phyloP scores from a whole-genome alignment of 176 grass and related monocot genomes.

The Hordeum marinum region DNA sequence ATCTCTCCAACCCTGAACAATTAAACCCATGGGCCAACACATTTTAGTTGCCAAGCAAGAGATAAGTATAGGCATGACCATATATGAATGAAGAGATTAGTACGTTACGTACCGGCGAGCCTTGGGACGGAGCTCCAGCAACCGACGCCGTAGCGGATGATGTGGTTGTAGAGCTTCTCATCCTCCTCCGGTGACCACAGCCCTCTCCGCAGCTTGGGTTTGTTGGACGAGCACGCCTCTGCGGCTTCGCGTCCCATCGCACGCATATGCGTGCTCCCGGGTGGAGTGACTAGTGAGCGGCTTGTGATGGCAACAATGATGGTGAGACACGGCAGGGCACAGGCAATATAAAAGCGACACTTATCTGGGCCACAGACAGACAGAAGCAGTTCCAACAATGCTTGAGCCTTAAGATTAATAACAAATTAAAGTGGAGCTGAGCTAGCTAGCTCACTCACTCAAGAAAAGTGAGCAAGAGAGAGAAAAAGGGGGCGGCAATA shows the following conservation, averaged over 20 bases:
- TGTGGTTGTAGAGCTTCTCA: constrained; percentile 95
- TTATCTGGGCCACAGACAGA: constrained; percentile 11
- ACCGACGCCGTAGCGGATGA: constrained; percentile 75
- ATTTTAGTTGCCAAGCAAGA: background rate
- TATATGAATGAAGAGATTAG: too few relatives aligned
- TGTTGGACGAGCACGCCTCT: constrained; percentile 22
- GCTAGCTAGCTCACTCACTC: constrained; percentile 4
- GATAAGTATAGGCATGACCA: too few relatives aligned
- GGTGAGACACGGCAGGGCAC: constrained; percentile 22
- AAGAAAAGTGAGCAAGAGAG: constrained; percentile 20
- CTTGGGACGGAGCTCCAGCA: constrained; percentile 96
- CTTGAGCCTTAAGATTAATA: constrained; percentile 45
- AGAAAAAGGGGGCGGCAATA: background rate
- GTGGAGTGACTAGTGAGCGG: background rate
- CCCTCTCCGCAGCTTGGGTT: constrained; percentile 75
- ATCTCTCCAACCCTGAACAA: constrained; percentile 71
- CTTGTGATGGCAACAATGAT: constrained; percentile 43
- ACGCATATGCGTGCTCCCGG: background rate
- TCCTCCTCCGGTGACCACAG: constrained; percentile 94
- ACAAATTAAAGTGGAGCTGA: constrained; percentile 32
- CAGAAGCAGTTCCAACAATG: constrained; percentile 35
- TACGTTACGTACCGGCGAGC: constrained; percentile 46
- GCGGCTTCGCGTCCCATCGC: constrained; percentile 32
- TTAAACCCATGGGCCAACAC: too few relatives aligned
- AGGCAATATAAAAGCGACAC: constrained; percentile 38